A percentile compares a stretch with the other conserved stretches of the same genome.
Evolutionary conservation across 495 filamentous ascomycete species (phyloP).

Genomic region (Daldinia loculata): DNA sequence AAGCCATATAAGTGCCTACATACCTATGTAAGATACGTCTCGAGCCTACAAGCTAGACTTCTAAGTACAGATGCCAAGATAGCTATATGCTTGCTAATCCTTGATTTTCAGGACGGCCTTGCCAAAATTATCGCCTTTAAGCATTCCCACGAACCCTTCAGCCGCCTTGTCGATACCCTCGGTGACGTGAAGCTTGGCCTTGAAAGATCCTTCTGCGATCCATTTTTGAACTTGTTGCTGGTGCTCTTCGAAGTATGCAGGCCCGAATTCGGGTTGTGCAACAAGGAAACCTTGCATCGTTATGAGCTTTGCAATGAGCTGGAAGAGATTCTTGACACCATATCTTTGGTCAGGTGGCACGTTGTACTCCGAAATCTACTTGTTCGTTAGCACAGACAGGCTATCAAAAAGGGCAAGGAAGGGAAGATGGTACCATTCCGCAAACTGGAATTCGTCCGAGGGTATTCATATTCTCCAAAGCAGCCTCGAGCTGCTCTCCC

Average conservation of each 20-base stretch:
- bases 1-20: neutral
- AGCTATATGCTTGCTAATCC: neutral
- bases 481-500: conserved; percentile 84
- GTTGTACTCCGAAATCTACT: conserved; percentile 82
- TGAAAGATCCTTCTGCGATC: conserved; percentile 84
- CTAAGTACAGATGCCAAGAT: neutral
- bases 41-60: neutral
- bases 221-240: conserved; percentile 84
- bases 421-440: conserved; percentile 53
- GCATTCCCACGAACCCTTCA: conserved; percentile 85
- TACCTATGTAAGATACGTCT: neutral
- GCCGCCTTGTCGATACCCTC: conserved; percentile 84
- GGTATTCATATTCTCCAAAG: conserved; percentile 71
- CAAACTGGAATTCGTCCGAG: conserved; percentile 74
- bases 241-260: conserved; percentile 76
- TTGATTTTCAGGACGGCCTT: conserved; percentile 85
- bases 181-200: conserved; percentile 73
- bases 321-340: conserved; percentile 71
- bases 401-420: neutral
- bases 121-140: conserved; percentile 89
- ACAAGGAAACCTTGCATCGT: conserved; percentile 82
- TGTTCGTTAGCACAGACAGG: conserved; percentile 10
- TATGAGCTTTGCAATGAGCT: conserved; percentile 57
- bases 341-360: conserved; percentile 64
- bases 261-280: conserved; percentile 66